Conservation (phyloP, 2,329 filamentous ascomycete species). For the Xylariaceae sp. region DNA sequence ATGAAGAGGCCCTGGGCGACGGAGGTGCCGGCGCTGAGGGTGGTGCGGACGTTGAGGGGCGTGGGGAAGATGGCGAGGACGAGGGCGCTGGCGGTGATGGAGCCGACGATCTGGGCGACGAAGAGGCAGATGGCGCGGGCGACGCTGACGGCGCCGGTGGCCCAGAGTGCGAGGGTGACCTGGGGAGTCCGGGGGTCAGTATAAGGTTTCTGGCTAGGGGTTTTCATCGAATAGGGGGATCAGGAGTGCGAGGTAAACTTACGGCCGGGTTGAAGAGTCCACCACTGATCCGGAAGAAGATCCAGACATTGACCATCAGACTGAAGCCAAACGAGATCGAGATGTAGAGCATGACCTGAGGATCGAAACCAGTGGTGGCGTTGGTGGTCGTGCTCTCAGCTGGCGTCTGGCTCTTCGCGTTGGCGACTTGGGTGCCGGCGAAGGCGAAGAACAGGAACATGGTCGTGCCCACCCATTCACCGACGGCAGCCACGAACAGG, state of each 20-base stretch:
- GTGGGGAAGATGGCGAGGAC: conserved; percentile 40
- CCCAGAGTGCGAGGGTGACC: conserved; percentile 12
- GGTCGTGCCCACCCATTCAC: conserved; percentile 37
- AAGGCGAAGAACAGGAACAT: conserved; percentile 42
- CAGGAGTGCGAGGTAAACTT: neutral
- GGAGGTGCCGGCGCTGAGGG: conserved; percentile 37
- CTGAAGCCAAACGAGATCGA: conserved; percentile 29
- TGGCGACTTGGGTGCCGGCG: conserved; percentile 35
- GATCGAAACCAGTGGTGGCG: conserved; percentile 8
- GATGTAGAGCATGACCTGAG: conserved; percentile 26
- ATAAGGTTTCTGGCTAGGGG: neutral
- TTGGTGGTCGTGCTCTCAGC: conserved; percentile 9
- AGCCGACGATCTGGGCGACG: conserved; percentile 10
- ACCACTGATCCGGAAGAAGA: conserved; percentile 33
- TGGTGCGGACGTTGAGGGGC: conserved; percentile 41
- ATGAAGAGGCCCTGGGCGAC: conserved; percentile 49
- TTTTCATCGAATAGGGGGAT: neutral
- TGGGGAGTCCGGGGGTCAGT: neutral
- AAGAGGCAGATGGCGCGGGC: conserved; percentile 10
- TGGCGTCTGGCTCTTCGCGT: conserved; percentile 20
- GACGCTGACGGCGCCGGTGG: conserved; percentile 6
- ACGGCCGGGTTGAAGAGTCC: conserved; percentile 17
- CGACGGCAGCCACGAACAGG: conserved; percentile 31
- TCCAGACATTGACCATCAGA: conserved; percentile 34
- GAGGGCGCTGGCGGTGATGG: conserved; percentile 27